Evolutionary conservation across 257 asterid genomes (phyloP), one percentile per base, ranked within the genome.

Genomic region (Nicotiana tomentosiformis): DNA sequence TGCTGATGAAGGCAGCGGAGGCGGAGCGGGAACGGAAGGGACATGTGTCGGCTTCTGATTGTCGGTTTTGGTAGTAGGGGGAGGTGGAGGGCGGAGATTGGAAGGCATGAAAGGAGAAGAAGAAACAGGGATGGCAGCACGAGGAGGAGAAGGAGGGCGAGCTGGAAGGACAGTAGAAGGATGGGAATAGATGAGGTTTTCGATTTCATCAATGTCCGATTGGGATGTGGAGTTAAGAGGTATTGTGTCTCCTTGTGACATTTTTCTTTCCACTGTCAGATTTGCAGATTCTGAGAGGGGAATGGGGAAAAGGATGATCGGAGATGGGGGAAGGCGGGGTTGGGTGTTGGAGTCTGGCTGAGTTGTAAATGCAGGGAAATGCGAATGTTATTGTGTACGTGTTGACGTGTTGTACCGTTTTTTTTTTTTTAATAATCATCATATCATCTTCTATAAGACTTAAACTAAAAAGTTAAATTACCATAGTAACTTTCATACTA

Each of bases 161-260:
- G 96, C 94, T 1, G 97, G 94, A 84, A 90, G 92, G 84, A 93
- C 97, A 66, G 92, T 60, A 69, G 94, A 77, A 66, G 95, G 93
- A 76, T 90, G 84, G 74, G 93, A 84, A 85, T 91, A 85, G 89
- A 96, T 96, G 81, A 96, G 99, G 86, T 92, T 94, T 86, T 96
- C 98, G 91, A 94, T 96, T 95, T 96, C 98, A 84, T 96, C 99
- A 64, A 96, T 94, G 87, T 96, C 98, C 43, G 98, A 96, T 90
- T 96, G 99, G 58, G 97, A 94, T 64, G 90, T 84, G n/a, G 93
- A 83, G 86, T 96, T 93, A 46, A 94, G 89, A 66, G 99, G 98
- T 77, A 92, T 88, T 56, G 97, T 94, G 89, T 89, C 92, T 85
- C 90, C 82, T 55, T 90, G 89, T 74, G 98, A 91, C 97, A 94